Percentiles rank a stretch among this genome's conserved stretches.
Evolutionary conservation across 2,329 filamentous ascomycete species (phyloP).

Genomic region (Fusarium subglutinans): DNA sequence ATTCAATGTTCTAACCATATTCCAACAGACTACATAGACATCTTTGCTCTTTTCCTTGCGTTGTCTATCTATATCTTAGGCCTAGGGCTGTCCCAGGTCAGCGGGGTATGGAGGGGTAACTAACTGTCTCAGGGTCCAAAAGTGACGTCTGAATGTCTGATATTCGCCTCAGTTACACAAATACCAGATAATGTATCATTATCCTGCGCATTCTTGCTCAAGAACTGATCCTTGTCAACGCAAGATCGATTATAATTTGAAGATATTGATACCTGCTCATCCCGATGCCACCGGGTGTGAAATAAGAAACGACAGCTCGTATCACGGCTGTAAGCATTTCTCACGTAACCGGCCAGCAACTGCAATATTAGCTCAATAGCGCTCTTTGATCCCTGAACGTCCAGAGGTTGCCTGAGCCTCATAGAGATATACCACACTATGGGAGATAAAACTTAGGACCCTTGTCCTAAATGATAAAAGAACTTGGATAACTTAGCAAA

Average conservation of each 20-base stretch:
- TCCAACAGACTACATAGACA: background rate
- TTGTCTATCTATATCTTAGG: background rate
- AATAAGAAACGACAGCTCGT: background rate
- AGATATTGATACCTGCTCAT: background rate
- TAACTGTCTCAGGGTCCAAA: conserved; percentile 16
- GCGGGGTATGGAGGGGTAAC: conserved; percentile 30
- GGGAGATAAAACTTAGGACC: background rate
- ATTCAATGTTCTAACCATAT: background rate
- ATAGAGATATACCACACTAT: background rate
- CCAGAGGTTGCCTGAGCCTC: background rate
- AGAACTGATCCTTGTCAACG: background rate
- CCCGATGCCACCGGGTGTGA: background rate
- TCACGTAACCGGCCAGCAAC: background rate
- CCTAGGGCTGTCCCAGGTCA: background rate
- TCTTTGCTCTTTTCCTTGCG: background rate
- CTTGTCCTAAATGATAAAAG: background rate
- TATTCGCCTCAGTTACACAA: conserved; percentile 17
- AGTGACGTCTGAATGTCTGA: conserved; percentile 23
- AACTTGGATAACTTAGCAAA: background rate
- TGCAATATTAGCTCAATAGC: background rate
- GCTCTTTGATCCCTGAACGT: background rate
- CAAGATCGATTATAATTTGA: background rate
- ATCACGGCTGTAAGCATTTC: background rate
- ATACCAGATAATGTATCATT: conserved; percentile 9
- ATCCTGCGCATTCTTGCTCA: conserved; percentile 39